Evolutionary conservation across 805 yeast species (phyloP), one percentile per base, ranked within the genome.

Genomic region (Hyphopichia homilentoma): DNA sequence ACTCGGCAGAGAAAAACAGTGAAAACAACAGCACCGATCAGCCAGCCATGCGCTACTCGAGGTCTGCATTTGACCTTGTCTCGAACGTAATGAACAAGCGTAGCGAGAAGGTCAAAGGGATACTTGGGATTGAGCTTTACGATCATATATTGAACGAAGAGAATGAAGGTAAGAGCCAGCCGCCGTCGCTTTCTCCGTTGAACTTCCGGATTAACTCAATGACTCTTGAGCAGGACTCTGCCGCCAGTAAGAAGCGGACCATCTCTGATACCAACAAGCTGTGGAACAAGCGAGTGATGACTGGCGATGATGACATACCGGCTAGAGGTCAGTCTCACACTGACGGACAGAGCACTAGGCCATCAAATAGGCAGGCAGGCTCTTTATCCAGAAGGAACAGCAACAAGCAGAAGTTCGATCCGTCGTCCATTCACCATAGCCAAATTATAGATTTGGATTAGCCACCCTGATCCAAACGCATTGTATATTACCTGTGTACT

Each of bases 131-230:
- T 16, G 22, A 24, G 20, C 11, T 25, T 17, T 16, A 16, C n/a
- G 34, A 25, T 18, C 19, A 25, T 18, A 12, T 25, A 5, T 20
- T 16, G 5, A 25, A 29, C n/a, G 18, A 11, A 16, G 17, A 30
- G 6, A 21, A 28, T 21, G 25, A 19, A 18, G 16, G 22, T n/a
- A 11, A 21, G 6, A 15, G 20, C 11, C 21, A 17, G 17, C 15
- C 23, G 12, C 21, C 23, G 13, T 14, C 40, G 1, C 27, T 47
- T 17, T 44, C 57, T 16, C 52, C 59, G 7, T 27, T 50, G 5
- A 44, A 49, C 21, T 47, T 49, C 5, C 36, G 35, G 16, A 45
- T 53, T 1, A 41, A 35, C 11, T 38, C 39, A 25, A 51, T 54
- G 47, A 32, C 41, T 8, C 25, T 50, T 9, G 44, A 39, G 7